Evolutionary conservation across 1,284 basidiomycete species (phyloP).

Genomic region (Microbotryomycetes sp.): DNA sequence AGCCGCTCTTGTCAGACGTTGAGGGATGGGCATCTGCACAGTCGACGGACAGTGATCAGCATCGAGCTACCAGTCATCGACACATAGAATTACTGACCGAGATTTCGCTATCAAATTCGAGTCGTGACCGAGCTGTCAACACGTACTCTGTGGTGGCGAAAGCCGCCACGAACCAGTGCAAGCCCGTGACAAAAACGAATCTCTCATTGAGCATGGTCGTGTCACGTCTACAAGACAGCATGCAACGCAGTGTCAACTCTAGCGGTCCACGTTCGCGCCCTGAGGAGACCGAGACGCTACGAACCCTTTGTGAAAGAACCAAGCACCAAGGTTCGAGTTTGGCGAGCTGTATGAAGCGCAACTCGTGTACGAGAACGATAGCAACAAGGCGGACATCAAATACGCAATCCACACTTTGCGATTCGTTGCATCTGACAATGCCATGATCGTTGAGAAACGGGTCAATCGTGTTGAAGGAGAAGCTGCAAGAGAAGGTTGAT

Average conservation of each 20-base stretch:
- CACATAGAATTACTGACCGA: conserved; percentile 2
- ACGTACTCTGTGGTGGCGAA: conserved; percentile 24
- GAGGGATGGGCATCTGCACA: conserved; percentile 27
- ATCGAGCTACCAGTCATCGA: neutral
- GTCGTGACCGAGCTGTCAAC: conserved; percentile 13
- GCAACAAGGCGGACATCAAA: conserved; percentile 4
- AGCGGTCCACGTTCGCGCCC: too few relatives aligned
- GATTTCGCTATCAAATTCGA: conserved; percentile 22
- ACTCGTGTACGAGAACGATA: conserved; percentile 26
- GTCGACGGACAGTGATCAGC: neutral
- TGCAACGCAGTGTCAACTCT: too few relatives aligned
- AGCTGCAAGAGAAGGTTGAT: conserved; percentile 3
- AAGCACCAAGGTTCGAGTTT: conserved; percentile 10
- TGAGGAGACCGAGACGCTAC: too few relatives aligned
- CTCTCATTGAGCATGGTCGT: conserved; percentile 33
- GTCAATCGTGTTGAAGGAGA: conserved; percentile 15
- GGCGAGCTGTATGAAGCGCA: conserved; percentile 17
- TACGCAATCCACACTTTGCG: conserved; percentile 20
- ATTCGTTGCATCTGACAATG: conserved; percentile 4
- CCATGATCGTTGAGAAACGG: conserved; percentile 11
- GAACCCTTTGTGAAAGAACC: conserved; percentile 29
- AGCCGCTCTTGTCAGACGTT: conserved; percentile 19
- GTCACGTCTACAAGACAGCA: conserved; percentile 23
- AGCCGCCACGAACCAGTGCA: conserved; percentile 14
- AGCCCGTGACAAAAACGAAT: conserved; percentile 21